Base-by-base conservation (phyloP, 2,329 filamentous ascomycete genomes). In the Camillea tinctor region DNA sequence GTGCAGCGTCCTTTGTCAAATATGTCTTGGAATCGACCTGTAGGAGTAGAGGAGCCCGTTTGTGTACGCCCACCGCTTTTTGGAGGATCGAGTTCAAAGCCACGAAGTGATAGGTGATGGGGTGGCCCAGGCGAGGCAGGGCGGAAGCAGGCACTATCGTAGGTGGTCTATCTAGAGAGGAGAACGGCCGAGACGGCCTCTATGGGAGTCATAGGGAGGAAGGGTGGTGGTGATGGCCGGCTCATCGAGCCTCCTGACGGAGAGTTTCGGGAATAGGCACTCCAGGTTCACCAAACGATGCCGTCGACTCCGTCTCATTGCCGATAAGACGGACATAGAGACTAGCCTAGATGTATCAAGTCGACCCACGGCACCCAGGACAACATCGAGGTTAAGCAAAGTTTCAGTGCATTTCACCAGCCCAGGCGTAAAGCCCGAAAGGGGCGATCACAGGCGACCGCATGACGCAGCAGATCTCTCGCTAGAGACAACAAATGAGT, bases 61-160 rank as follows among this genome's bases (percentile, higher is more conserved):
- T 83, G 80, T 76, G 68, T 69, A 65, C 69, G 74, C 66, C 78
- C 77, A 81, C 79, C 79, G 79, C 79, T 77, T 73, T 78, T 81
- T 80, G 70, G 69, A 72, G 64, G 73, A 71, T 74, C 73, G 73
- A 78, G 73, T 76, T 74, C 69, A 72, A 70, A 74, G 72, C 69
- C 69, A 72, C 71, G 68, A 76, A 72, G 66, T 79, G 77, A 79
- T 65, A 75, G 73, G 62, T 79, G 74, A 78, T 66, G 60, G n/a
- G 64, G 56, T 54, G 57, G 49, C 57, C 52, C 22, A 52, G 59
- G 54, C 54, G 61, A 66, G 63, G 63, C 55, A 64, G 60, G 61
- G 63, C 59, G 60, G 61, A 53, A 59, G 48, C 56, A 30, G 60
- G 66, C 58, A 60, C 59, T 26, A 63, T 58, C 63, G 56, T 60